These are phyloP conservation scores for Stromatinia cepivora DNA, from an alignment of 2,329 filamentous ascomycete species.

Conservation along the genomic window DNA sequence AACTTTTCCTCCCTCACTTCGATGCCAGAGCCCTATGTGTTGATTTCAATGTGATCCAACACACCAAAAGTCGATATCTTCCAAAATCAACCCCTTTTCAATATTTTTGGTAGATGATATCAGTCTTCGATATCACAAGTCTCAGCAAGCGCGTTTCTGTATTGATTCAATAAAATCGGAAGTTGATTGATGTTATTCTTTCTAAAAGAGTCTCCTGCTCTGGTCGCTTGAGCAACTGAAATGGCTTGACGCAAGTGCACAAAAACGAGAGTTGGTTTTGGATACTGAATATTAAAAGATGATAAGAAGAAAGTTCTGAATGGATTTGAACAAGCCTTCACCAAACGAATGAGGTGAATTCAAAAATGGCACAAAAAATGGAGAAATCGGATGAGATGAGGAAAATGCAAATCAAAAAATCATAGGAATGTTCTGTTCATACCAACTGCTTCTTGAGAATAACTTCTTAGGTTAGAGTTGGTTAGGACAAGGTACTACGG, in stretches of 20 bases:
- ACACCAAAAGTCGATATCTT: slow-evolving; percentile 8
- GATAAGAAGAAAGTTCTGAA: slow-evolving; percentile 4
- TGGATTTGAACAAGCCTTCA: slow-evolving; percentile 7
- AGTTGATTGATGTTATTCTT: neutral
- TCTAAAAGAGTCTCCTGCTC: neutral
- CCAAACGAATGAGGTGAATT: slow-evolving; percentile 57
- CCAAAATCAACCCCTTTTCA: slow-evolving; percentile 2
- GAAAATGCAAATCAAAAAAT: slow-evolving; percentile 3
- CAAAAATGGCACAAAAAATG: slow-evolving; percentile 18
- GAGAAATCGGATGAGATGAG: slow-evolving; percentile 1
- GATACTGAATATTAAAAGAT: slow-evolving; percentile 6
- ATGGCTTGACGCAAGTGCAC: slow-evolving; percentile 7
- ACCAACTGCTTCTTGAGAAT: slow-evolving; percentile 11
- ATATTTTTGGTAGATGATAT: neutral
- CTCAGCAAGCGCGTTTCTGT: neutral
- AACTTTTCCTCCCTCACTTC: slow-evolving; percentile 25
- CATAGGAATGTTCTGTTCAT: slow-evolving; percentile 24
- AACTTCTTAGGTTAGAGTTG: neutral
- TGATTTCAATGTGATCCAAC: slow-evolving; percentile 23
- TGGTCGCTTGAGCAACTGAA: slow-evolving; percentile 19
- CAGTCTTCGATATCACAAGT: neutral
- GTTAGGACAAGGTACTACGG: slow-evolving; percentile 1
- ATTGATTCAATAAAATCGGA: neutral
- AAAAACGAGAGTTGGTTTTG: slow-evolving; percentile 13
- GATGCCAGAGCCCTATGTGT: slow-evolving; percentile 28